These are phyloP conservation scores for Leishmania mexicana DNA, from an alignment of 208 protist species.

Conservation along the genomic window DNA sequence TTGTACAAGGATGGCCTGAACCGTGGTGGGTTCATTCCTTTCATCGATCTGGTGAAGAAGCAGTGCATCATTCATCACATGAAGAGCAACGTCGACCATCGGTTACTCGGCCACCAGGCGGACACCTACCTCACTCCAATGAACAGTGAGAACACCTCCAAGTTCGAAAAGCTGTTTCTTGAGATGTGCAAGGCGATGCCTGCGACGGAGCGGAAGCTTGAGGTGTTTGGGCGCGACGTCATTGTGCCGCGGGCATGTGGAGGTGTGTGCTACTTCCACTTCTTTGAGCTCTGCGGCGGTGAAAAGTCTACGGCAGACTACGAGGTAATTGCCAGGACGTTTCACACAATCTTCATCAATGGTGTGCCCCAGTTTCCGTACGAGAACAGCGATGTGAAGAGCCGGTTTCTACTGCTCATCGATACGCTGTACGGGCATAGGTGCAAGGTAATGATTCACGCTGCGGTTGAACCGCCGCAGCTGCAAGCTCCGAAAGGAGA, in stretches of 20 bases:
- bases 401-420: constrained; percentile 89
- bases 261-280: constrained; percentile 84
- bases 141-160: constrained; percentile 53
- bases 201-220: constrained; percentile 38
- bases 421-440: constrained; percentile 88
- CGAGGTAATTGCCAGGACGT: constrained; percentile 82
- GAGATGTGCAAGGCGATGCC: constrained; percentile 88
- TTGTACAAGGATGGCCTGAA: constrained; percentile 95
- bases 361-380: constrained; percentile 81
- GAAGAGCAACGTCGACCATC: constrained; percentile 92
- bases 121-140: constrained; percentile 78
- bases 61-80: constrained; percentile 91
- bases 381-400: constrained; percentile 78
- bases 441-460: constrained; percentile 82
- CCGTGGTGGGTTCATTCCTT: constrained; percentile 94
- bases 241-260: constrained; percentile 58
- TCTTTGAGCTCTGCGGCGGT: constrained; percentile 76
- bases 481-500: constrained; percentile 54
- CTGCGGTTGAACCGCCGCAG: constrained; percentile 53
- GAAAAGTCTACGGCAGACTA: constrained; percentile 85
- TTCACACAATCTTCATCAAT: constrained; percentile 90
- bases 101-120: constrained; percentile 72
- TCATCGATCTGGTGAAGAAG: constrained; percentile 93
- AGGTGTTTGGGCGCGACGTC: constrained; percentile 87
- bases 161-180: constrained; percentile 79